Evolutionary conservation across 495 filamentous ascomycete species (phyloP).

Genomic region (Penicillium cataractarum): DNA sequence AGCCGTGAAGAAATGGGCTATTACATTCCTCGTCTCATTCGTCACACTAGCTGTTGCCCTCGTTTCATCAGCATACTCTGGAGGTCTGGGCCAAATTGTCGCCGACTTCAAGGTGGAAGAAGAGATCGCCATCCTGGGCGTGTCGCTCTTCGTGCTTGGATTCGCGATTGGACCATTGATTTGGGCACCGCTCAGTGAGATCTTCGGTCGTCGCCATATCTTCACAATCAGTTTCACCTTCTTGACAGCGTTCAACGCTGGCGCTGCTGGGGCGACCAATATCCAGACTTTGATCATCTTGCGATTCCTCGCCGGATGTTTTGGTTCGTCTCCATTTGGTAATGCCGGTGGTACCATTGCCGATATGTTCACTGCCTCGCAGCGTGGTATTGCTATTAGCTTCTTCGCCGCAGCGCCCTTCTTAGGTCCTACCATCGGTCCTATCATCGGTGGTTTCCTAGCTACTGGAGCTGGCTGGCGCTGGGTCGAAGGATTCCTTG

Average conservation of each 20-base stretch:
- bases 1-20: slow-evolving; percentile 61
- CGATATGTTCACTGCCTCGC: slow-evolving; percentile 63
- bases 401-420: slow-evolving; percentile 66
- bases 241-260: slow-evolving; percentile 68
- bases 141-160: slow-evolving; percentile 58
- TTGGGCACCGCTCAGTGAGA: slow-evolving; percentile 62
- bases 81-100: slow-evolving; percentile 61
- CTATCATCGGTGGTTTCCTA: slow-evolving; percentile 61
- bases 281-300: slow-evolving; percentile 65
- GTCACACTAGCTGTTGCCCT: slow-evolving; percentile 71
- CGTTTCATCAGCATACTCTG: slow-evolving; percentile 72
- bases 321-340: slow-evolving; percentile 70
- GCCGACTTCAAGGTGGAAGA: slow-evolving; percentile 46
- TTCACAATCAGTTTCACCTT: slow-evolving; percentile 64
- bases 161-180: slow-evolving; percentile 54
- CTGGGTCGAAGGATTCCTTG: slow-evolving; percentile 61
- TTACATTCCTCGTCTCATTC: slow-evolving; percentile 63
- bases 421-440: slow-evolving; percentile 48
- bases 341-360: slow-evolving; percentile 73
- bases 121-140: slow-evolving; percentile 55
- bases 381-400: slow-evolving; percentile 63
- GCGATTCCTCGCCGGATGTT: slow-evolving; percentile 72
- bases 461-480: slow-evolving; percentile 59
- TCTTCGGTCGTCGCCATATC: slow-evolving; percentile 68
- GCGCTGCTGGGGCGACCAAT: slow-evolving; percentile 60